phyloP scores from a whole-genome alignment of 225 moss, liverwort and hornwort genomes.

The Takakia lepidozioides region DNA sequence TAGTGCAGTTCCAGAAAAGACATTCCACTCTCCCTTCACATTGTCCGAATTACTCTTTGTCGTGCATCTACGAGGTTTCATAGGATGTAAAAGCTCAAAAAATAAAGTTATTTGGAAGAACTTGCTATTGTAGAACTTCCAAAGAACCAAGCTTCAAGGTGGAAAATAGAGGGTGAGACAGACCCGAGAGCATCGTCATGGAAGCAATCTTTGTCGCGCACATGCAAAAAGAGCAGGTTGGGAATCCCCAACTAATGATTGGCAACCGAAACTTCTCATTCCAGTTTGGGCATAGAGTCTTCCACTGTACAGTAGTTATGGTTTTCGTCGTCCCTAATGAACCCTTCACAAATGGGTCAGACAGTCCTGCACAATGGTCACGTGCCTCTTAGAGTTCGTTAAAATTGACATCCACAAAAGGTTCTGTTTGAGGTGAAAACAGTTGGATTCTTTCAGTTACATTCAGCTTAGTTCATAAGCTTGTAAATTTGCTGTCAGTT shows the following conservation, averaged over 20 bases:
- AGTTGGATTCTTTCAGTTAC: too few species aligned
- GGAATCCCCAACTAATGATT: conserved; percentile 51
- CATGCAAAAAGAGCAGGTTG: conserved; percentile 38
- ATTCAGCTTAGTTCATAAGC: too few species aligned
- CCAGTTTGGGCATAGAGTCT: conserved; percentile 80
- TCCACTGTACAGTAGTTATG: conserved; percentile 57
- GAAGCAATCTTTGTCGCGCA: conserved; percentile 78
- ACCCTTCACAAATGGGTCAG: conserved; percentile 84
- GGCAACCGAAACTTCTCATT: conserved; percentile 55
- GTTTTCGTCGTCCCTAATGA: conserved; percentile 30
- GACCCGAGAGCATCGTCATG: conserved; percentile 79
- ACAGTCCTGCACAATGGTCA: conserved; percentile 35
- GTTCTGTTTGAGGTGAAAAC: too few species aligned
- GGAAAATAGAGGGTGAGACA: background rate
- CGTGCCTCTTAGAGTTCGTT: background rate
- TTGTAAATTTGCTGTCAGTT: too few species aligned
- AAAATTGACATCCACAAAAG: too few species aligned
- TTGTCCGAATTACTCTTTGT: too few species aligned
- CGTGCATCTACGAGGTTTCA: too few species aligned
- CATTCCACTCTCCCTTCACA: too few species aligned
- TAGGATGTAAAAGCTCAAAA: conserved; percentile 1
- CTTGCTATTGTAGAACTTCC: background rate
- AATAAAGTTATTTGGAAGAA: conserved; percentile 5
- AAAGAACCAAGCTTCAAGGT: background rate
- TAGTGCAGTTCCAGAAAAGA: too few species aligned